Conservation (phyloP, 352 stramenopile species). For the Pythium utonaiense region DNA sequence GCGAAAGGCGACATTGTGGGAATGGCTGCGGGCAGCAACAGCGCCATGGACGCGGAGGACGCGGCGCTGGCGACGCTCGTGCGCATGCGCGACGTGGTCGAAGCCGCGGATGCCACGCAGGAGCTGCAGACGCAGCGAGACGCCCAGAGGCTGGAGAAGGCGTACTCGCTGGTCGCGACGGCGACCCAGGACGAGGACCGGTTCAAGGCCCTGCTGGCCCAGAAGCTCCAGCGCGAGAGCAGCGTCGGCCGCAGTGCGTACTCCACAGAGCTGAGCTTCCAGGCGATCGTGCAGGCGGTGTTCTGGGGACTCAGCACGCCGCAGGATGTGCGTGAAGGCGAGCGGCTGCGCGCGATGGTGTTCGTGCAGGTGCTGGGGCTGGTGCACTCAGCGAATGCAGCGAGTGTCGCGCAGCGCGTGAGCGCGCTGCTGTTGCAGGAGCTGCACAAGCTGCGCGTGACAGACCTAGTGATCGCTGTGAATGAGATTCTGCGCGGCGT, state of each 20-base stretch:
- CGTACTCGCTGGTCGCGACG: slow-evolving; percentile 15
- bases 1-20: slow-evolving; percentile 1
- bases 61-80: slow-evolving; percentile 26
- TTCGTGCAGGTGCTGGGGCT: slow-evolving; percentile 26
- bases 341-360: slow-evolving; percentile 25
- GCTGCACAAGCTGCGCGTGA: slow-evolving; percentile 31
- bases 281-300: slow-evolving; percentile 27
- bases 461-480: slow-evolving; percentile 26
- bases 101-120: slow-evolving; percentile 1
- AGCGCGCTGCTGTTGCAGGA: slow-evolving; percentile 30
- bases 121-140: slow-evolving; percentile 2
- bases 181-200: slow-evolving; percentile 22
- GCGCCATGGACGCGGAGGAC: not conserved
- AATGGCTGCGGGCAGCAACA: slow-evolving; percentile 3
- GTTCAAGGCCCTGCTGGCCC: slow-evolving; percentile 23
- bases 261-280: slow-evolving; percentile 28
- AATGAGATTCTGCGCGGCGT: slow-evolving; percentile 36
- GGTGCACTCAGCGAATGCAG: slow-evolving; percentile 28
- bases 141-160: slow-evolving; percentile 1
- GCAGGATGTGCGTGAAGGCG: slow-evolving; percentile 10
- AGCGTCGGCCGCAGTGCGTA: slow-evolving; percentile 30
- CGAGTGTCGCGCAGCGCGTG: slow-evolving; percentile 19
- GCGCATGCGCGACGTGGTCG: slow-evolving; percentile 21
- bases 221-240: slow-evolving; percentile 20
- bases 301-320: slow-evolving; percentile 35